Conservation (phyloP, 169 alveolate genomes). For the Eimeria necatrix region DNA sequence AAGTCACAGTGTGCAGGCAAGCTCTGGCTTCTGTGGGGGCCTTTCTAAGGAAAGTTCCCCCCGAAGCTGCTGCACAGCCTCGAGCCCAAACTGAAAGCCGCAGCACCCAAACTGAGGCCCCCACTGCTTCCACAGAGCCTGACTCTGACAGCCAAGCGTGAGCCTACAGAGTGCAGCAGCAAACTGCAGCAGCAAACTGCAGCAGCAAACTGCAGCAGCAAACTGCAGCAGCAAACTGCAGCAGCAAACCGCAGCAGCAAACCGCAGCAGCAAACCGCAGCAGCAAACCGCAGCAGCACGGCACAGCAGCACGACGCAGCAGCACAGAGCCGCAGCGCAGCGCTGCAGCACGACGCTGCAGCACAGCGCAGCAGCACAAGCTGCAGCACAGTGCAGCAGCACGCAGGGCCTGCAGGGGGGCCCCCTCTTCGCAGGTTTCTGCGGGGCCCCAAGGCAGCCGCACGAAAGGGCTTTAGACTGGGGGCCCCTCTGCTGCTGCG, state of each 20-base stretch:
- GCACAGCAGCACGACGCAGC: no score
- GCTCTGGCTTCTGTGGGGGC: not conserved
- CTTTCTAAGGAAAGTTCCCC: not conserved
- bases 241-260: not conserved
- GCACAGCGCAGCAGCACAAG: no score
- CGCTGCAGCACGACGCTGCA: no score
- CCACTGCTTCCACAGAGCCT: not conserved
- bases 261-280: no score
- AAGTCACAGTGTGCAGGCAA: slow-evolving; percentile 3
- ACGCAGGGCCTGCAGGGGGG: no score
- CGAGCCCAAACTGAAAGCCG: not conserved
- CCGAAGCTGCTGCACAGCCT: not conserved
- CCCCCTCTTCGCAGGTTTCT: no score
- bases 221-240: not conserved
- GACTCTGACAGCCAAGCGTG: not conserved
- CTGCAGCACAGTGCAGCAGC: no score
- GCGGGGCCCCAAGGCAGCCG: no score
- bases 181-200: slow-evolving; percentile 81
- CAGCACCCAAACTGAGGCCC: not conserved
- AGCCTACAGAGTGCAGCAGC: slow-evolving; percentile 93
- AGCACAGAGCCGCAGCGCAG: no score
- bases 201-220: slow-evolving; percentile 86
- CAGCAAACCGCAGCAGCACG: no score
- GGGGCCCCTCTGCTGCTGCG: no score
- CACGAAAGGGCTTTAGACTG: no score